Percentiles rank a stretch among this genome's conserved stretches.
Conservation (phyloP, 768 basidiomycete species). For the Pleurotus eryngii region DNA sequence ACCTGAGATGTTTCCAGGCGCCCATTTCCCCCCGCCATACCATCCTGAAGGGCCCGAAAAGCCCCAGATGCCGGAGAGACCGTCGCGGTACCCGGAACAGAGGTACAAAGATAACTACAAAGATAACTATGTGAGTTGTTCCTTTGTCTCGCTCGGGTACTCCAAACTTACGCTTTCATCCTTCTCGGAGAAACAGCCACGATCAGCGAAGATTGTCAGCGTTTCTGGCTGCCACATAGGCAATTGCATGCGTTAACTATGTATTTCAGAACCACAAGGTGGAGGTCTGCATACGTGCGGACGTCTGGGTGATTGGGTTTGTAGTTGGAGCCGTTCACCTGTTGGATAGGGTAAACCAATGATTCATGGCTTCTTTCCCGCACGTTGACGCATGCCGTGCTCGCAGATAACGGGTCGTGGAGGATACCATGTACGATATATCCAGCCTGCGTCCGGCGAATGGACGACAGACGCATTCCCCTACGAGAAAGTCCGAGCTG, state of each 20-base stretch:
- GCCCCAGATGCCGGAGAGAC: conserved; percentile 5
- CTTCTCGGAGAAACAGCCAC: background rate
- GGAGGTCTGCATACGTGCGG: conserved; percentile 20
- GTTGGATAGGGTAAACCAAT: conserved; percentile 5
- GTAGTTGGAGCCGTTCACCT: conserved; percentile 19
- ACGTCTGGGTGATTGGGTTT: conserved; percentile 31
- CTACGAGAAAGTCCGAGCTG: conserved; percentile 5
- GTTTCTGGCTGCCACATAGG: background rate
- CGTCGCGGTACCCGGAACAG: conserved; percentile 2
- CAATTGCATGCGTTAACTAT: background rate
- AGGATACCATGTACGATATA: conserved; percentile 4
- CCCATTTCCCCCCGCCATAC: conserved; percentile 4
- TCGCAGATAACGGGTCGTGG: conserved; percentile 1
- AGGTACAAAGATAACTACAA: conserved; percentile 5
- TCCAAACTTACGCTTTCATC: background rate
- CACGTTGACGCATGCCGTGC: too few species aligned
- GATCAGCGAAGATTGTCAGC: background rate
- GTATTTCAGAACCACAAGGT: conserved; percentile 20
- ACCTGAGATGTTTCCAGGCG: conserved; percentile 8
- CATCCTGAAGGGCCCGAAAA: background rate
- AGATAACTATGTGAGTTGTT: background rate
- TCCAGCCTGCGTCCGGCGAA: conserved; percentile 4
- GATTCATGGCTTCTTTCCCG: too few species aligned
- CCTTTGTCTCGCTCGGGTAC: background rate
- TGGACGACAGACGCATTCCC: conserved; percentile 4